phyloP scores from a whole-genome alignment of 148 eudicot genomes.

The Cornus controversa region DNA sequence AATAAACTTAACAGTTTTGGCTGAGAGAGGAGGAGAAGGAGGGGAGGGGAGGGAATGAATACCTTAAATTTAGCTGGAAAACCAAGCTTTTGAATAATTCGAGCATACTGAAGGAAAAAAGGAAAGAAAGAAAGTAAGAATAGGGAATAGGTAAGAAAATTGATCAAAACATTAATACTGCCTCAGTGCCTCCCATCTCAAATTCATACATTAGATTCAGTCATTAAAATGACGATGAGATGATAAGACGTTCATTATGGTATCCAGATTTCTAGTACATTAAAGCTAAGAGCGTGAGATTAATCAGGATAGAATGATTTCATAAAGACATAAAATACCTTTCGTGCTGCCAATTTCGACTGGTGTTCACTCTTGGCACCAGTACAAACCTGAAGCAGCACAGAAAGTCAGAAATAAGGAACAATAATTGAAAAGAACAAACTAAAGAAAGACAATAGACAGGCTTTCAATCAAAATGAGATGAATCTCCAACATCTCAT shows the following conservation, averaged over 20 bases:
- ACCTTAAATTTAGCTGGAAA: constrained; percentile 86
- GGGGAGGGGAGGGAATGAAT: not conserved
- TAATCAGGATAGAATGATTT: not conserved
- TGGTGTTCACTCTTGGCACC: constrained; percentile 90
- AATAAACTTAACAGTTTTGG: not conserved
- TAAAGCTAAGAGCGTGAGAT: not conserved
- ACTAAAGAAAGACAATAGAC: not conserved
- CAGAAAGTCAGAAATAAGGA: constrained; percentile 7
- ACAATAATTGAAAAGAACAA: not conserved
- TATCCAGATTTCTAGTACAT: no score
- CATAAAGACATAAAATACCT: constrained; percentile 33
- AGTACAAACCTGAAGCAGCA: constrained; percentile 60
- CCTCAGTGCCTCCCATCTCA: not conserved
- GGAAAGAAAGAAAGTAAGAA: not conserved
- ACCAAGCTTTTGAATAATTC: constrained; percentile 87
- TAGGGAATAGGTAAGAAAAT: no score
- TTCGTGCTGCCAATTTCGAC: constrained; percentile 75
- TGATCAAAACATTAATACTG: not conserved
- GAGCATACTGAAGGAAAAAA: constrained; percentile 54
- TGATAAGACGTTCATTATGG: not conserved
- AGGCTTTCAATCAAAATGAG: not conserved
- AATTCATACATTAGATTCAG: not conserved
- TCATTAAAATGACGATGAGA: not conserved
- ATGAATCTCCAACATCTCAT: not conserved
- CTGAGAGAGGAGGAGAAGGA: no score